A percentile compares a stretch with the other conserved stretches of the same genome.
phyloP scores from a whole-genome alignment of 1,284 basidiomycete species.

The Waitea zeae region DNA sequence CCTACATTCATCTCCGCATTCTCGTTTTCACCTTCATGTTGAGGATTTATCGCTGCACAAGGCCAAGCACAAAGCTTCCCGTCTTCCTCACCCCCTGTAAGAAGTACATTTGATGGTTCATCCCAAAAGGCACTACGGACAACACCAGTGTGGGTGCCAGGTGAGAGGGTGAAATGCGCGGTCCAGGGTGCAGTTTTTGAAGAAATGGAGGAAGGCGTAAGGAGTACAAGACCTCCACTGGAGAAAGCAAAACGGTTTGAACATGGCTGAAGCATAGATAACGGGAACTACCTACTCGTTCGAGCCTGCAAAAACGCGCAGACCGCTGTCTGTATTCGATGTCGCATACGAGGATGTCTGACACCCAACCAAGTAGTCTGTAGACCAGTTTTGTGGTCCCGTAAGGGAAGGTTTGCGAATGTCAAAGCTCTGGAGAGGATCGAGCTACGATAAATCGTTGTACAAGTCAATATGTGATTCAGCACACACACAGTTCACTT shows the following conservation, averaged over 20 bases:
- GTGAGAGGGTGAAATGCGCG: constrained; percentile 15
- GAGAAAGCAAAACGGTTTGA: constrained; percentile 1
- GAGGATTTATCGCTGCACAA: too few relatives aligned
- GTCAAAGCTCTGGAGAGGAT: constrained; percentile 15
- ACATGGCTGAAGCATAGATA: too few relatives aligned
- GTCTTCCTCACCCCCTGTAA: constrained; percentile 22
- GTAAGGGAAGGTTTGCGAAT: constrained; percentile 18
- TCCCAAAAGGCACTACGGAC: constrained; percentile 18
- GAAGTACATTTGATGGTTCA: constrained; percentile 16
- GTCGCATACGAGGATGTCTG: constrained; percentile 11
- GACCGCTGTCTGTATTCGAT: constrained; percentile 13
- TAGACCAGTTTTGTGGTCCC: constrained; percentile 19
- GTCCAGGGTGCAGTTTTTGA: constrained; percentile 12
- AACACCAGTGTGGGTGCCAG: constrained; percentile 15
- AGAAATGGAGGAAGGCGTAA: constrained; percentile 11
- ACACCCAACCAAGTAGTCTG: constrained; percentile 20
- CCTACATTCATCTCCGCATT: too few relatives aligned
- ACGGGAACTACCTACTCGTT: constrained; percentile 19
- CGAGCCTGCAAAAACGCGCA: constrained; percentile 18
- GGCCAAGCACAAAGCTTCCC: constrained; percentile 17
- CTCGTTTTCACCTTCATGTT: too few relatives aligned
- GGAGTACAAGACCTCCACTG: constrained; percentile 18
- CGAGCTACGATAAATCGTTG: constrained; percentile 12
- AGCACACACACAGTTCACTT: constrained; percentile 4
- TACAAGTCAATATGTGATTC: not conserved